Evolutionary conservation across 345 rosid genomes (phyloP).

Genomic region (Eucalyptus polybractea): DNA sequence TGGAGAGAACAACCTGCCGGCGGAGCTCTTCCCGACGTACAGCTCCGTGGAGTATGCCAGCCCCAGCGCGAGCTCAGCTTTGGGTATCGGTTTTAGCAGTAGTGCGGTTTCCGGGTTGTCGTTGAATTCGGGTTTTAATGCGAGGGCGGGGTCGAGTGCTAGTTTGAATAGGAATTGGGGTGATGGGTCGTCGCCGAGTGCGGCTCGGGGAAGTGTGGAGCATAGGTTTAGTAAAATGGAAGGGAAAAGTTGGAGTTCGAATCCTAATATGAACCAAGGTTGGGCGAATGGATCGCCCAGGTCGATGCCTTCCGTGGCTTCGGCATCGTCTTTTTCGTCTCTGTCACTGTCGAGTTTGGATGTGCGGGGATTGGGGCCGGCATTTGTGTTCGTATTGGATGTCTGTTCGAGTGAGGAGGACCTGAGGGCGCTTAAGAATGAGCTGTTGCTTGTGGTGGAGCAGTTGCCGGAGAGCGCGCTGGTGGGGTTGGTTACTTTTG

Average conservation of each 20-base stretch:
- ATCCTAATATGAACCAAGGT: neutral
- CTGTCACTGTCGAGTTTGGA: slow-evolving; percentile 4
- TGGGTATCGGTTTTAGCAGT: neutral
- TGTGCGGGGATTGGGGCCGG: slow-evolving; percentile 39
- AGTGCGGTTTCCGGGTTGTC: neutral
- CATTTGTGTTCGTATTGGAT: slow-evolving; percentile 85
- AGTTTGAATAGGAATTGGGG: neutral
- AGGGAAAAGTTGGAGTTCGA: neutral
- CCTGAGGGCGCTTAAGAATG: slow-evolving; percentile 56
- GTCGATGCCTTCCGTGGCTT: slow-evolving; percentile 27
- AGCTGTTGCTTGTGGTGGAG: slow-evolving; percentile 61
- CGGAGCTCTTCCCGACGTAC: slow-evolving; percentile 95
- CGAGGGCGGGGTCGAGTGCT: neutral
- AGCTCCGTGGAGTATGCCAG: slow-evolving; percentile 61
- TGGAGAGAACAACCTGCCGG: slow-evolving; percentile 79
- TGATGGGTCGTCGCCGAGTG: slow-evolving; percentile 1
- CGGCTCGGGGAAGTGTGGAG: neutral
- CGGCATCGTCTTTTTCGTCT: slow-evolving; percentile 9
- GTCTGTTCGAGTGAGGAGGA: slow-evolving; percentile 59
- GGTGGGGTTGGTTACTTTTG: slow-evolving; percentile 65
- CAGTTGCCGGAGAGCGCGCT: slow-evolving; percentile 70
- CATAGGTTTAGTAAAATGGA: neutral
- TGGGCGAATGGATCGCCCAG: slow-evolving; percentile 26
- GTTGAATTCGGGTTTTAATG: neutral
- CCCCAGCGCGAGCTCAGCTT: neutral